Evolutionary conservation across 495 filamentous ascomycete species (phyloP), one percentile per base, ranked within the genome.

Genomic region (Neurospora tetraspora): DNA sequence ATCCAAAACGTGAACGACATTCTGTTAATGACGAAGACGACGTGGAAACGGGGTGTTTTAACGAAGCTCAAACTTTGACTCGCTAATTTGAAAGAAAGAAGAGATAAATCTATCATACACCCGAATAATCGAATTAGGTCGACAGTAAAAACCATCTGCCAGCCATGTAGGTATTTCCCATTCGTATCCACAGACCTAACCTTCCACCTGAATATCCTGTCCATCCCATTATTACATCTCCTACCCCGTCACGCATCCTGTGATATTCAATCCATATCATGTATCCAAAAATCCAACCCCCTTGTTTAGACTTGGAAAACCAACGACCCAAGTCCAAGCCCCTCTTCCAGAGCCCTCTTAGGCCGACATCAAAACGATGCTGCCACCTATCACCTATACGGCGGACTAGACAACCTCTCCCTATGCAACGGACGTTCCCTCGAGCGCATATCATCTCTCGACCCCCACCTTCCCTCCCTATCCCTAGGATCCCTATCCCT

Each of bases 401-500:
- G 12, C 53, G 53, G 53, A 14, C 53, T 65, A 65, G 11, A 16
- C 53, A 65, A 18, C 7, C 53, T 65, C 23, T 65, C 27, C 27
- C 53, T 65, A 14, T 59, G 47, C 20, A 59, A 27, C 20, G 47
- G 47, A 1, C 47, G 47, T 65, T 65, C 53, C 27, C 53, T 34
- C 12, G 18, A 20, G 18, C 53, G 14, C 53, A 65, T 34, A 18
- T 65, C 53, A 65, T 65, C 53, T 34, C 53, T 65, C 5, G 23
- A 31, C 53, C 53, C 53, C 53, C 53, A 65, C 12, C 53, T 65
- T 27, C 53, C 53, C 53, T 65, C 53, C 27, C 53, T 61, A 31
- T 59, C 47, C 20, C 47, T 59, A 11, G 20, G 45, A 5, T 69
- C 73, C 70, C 73, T 72, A 12, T 72, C 73, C 18, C 70, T 70